Conservation (phyloP, 1,139 yeast species). For the Hyphopichia fennica region DNA sequence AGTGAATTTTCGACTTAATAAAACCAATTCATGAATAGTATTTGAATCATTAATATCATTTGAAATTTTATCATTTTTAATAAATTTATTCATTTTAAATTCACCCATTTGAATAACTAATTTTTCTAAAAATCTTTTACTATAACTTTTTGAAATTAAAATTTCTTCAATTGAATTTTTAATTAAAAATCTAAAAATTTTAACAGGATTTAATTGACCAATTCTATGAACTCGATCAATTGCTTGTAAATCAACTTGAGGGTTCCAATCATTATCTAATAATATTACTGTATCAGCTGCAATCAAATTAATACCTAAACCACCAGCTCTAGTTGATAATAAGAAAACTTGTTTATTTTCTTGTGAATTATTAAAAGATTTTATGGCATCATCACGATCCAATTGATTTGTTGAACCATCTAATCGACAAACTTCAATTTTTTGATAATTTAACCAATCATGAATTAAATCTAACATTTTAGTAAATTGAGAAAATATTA, state of each 20-base stretch:
- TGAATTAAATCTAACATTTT: slow-evolving; percentile 71
- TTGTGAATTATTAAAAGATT: slow-evolving; percentile 42
- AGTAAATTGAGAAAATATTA: slow-evolving; percentile 85
- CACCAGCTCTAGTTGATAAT: slow-evolving; percentile 91
- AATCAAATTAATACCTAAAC: slow-evolving; percentile 82
- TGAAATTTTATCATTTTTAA: not conserved
- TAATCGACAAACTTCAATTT: slow-evolving; percentile 55
- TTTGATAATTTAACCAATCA: slow-evolving; percentile 54
- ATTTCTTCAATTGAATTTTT: slow-evolving; percentile 82
- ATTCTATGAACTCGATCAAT: slow-evolving; percentile 94
- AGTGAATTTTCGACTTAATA: slow-evolving; percentile 12
- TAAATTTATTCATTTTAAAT: slow-evolving; percentile 53
- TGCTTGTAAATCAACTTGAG: slow-evolving; percentile 94
- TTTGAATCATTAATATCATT: not conserved
- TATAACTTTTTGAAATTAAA: slow-evolving; percentile 70
- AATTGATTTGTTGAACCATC: slow-evolving; percentile 74
- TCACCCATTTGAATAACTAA: slow-evolving; percentile 84
- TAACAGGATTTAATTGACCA: slow-evolving; percentile 83
- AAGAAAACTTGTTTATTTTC: slow-evolving; percentile 53
- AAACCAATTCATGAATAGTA: slow-evolving; percentile 12
- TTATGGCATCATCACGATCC: slow-evolving; percentile 65
- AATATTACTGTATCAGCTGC: slow-evolving; percentile 88
- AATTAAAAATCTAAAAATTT: slow-evolving; percentile 74
- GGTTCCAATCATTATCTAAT: slow-evolving; percentile 96
- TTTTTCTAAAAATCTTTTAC: slow-evolving; percentile 77